These are phyloP conservation scores for Fistulinella cinereoalba DNA, from an alignment of 1,284 basidiomycete species.

Conservation along the genomic window DNA sequence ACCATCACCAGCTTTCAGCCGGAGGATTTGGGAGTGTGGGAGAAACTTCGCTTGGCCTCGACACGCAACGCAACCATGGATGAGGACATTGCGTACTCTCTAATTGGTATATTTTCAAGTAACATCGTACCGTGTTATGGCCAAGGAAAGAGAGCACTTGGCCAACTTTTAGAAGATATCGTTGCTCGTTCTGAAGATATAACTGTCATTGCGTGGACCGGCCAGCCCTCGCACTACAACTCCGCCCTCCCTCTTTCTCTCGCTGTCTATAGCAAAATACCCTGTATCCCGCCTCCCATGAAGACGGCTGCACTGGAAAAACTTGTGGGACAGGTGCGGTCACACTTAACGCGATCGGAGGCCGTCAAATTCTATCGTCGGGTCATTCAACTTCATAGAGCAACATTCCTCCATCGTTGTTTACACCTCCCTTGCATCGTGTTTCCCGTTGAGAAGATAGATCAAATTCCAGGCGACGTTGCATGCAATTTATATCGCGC, in stretches of 20 bases:
- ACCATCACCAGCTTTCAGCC: background rate
- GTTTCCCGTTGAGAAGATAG: background rate
- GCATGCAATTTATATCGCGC: background rate
- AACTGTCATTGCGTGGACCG: conserved; percentile 8
- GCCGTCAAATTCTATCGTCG: background rate
- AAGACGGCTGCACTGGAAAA: conserved; percentile 1
- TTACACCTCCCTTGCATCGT: conserved; percentile 6
- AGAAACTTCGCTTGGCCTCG: conserved; percentile 11
- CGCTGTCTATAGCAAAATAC: conserved; percentile 1
- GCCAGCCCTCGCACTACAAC: conserved; percentile 5
- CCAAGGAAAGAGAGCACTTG: background rate
- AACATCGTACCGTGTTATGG: conserved; percentile 2
- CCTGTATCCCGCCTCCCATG: background rate
- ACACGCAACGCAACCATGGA: conserved; percentile 3
- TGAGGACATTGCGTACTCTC: background rate
- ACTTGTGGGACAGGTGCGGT: background rate
- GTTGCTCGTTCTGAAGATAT: conserved; percentile 8
- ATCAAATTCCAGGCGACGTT: background rate
- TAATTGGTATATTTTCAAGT: conserved; percentile 3
- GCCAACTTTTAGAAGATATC: conserved; percentile 3
- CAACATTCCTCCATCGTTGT: conserved; percentile 4
- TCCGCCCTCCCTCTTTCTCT: conserved; percentile 1
- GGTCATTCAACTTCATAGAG: conserved; percentile 2
- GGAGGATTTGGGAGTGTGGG: conserved; percentile 3
- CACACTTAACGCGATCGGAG: background rate